A percentile compares a stretch with the other conserved stretches of the same genome.
phyloP scores from a whole-genome alignment of 1,139 yeast species.

The Yamadazyma trypodendri region DNA sequence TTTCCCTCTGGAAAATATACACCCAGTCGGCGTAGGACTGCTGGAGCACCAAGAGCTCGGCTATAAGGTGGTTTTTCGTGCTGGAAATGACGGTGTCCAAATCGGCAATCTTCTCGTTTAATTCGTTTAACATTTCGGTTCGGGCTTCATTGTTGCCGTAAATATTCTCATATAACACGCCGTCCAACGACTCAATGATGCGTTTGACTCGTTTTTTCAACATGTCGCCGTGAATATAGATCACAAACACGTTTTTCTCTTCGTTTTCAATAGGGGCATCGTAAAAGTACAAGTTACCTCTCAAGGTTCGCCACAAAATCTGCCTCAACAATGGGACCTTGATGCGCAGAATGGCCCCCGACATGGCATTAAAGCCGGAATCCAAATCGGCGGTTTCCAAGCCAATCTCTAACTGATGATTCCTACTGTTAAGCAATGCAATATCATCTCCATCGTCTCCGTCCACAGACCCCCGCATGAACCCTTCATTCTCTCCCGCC shows the following conservation, averaged over 20 bases:
- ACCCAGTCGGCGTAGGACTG: constrained; percentile 41
- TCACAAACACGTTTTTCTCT: constrained; percentile 71
- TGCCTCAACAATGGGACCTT: constrained; percentile 47
- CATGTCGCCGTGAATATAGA: constrained; percentile 84
- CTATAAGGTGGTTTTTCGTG: constrained; percentile 65
- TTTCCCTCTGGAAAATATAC: constrained; percentile 62
- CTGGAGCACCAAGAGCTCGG: constrained; percentile 73
- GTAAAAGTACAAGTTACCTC: constrained; percentile 55
- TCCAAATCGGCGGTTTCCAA: constrained; percentile 36
- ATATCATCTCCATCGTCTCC: constrained; percentile 27
- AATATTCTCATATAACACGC: constrained; percentile 64
- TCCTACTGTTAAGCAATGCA: constrained; percentile 31
- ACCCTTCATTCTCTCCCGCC: constrained; percentile 9
- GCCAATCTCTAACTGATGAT: constrained; percentile 29
- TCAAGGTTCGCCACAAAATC: constrained; percentile 53
- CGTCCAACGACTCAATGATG: constrained; percentile 83
- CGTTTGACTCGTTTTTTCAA: constrained; percentile 66
- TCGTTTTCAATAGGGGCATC: constrained; percentile 44
- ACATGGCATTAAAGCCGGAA: constrained; percentile 48
- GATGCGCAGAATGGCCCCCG: constrained; percentile 49
- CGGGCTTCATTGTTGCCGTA: constrained; percentile 55
- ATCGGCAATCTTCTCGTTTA: constrained; percentile 53
- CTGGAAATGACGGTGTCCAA: constrained; percentile 59
- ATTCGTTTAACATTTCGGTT: constrained; percentile 54
- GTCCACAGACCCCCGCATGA: constrained; percentile 1